Evolutionary conservation across 2,329 filamentous ascomycete species (phyloP).

Genomic region (Uncinocarpus reesii): DNA sequence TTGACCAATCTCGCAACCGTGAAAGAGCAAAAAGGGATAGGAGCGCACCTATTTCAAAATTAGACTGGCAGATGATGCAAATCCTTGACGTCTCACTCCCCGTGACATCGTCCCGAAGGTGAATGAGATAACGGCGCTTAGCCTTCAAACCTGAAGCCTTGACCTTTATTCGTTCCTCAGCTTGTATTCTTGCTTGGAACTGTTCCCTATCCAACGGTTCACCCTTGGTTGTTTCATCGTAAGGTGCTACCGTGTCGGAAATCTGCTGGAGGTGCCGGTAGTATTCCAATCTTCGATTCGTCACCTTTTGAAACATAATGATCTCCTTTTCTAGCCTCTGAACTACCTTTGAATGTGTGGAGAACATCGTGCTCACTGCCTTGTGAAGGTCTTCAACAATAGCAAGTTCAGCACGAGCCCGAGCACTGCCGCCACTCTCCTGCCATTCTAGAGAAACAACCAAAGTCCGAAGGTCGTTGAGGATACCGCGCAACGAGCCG

Average conservation of each 20-base stretch:
- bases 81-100: conserved; percentile 52
- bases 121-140: conserved; percentile 64
- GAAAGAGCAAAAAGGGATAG: conserved; percentile 30
- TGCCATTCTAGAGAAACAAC: conserved; percentile 51
- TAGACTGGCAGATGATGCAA: conserved; percentile 75
- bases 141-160: conserved; percentile 56
- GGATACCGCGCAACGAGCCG: conserved; percentile 58
- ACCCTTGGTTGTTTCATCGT: conserved; percentile 52
- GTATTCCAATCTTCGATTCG: conserved; percentile 80
- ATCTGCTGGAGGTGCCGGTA: conserved; percentile 83
- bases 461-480: conserved; percentile 59
- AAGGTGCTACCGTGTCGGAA: conserved; percentile 75
- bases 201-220: conserved; percentile 45
- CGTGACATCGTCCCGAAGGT: conserved; percentile 52
- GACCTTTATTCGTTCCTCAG: conserved; percentile 45
- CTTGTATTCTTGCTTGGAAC: conserved; percentile 32
- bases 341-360: conserved; percentile 44
- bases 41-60: conserved; percentile 68
- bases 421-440: conserved; percentile 42
- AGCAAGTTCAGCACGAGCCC: conserved; percentile 52
- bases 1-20: background rate
- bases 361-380: conserved; percentile 45
- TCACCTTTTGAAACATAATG: conserved; percentile 62
- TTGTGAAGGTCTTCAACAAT: conserved; percentile 57
- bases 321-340: conserved; percentile 52